These are phyloP conservation scores for Botrytis squamosa DNA, from an alignment of 2,329 filamentous ascomycete genomes.

Conservation along the genomic window DNA sequence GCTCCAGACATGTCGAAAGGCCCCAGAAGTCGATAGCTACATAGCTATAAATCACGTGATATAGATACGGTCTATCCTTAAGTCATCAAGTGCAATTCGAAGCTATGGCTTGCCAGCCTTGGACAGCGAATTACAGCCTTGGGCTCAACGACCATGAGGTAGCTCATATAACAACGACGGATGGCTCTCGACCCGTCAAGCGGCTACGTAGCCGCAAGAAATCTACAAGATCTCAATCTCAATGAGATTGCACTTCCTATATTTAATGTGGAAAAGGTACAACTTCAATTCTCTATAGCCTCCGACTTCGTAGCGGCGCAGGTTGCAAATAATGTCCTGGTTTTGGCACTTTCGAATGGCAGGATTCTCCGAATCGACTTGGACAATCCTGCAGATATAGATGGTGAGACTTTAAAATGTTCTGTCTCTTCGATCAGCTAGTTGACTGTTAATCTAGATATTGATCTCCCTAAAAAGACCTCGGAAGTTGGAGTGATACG, in stretches of 20 bases:
- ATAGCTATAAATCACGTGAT: background rate
- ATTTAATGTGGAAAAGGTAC: constrained; percentile 89
- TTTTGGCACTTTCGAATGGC: constrained; percentile 87
- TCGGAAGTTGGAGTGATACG: constrained; percentile 89
- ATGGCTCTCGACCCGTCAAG: constrained; percentile 72
- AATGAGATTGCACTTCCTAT: constrained; percentile 72
- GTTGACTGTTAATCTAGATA: constrained; percentile 58
- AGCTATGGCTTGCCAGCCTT: constrained; percentile 30
- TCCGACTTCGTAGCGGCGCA: constrained; percentile 95
- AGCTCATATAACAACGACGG: constrained; percentile 33
- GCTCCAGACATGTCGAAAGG: background rate
- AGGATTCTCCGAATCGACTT: constrained; percentile 92
- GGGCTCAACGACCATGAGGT: constrained; percentile 35
- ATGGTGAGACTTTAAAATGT: constrained; percentile 54
- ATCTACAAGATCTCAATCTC: constrained; percentile 57
- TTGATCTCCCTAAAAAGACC: constrained; percentile 91
- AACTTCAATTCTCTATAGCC: constrained; percentile 90
- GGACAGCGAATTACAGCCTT: constrained; percentile 32
- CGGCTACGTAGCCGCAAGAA: constrained; percentile 68
- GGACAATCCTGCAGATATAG: constrained; percentile 91
- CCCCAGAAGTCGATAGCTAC: background rate
- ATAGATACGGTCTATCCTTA: background rate
- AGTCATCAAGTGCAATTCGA: background rate
- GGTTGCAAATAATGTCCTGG: constrained; percentile 94
- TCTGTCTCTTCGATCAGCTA: background rate